A percentile compares a stretch with the other conserved stretches of the same genome.
phyloP scores from a whole-genome alignment of 352 stramenopile species.

The Phytophthora ohioensis region DNA sequence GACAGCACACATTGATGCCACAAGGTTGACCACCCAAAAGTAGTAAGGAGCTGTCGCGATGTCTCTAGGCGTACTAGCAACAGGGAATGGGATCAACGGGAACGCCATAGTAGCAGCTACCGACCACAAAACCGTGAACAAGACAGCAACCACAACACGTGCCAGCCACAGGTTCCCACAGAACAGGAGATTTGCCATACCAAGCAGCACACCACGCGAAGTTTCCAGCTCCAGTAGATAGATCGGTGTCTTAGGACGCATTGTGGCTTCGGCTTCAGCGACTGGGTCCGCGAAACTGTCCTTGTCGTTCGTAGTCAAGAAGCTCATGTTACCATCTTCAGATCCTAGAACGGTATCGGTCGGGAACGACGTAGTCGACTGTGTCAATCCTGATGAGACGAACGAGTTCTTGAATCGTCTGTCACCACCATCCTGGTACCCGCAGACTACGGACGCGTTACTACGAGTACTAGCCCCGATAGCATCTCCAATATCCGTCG shows the following conservation, averaged over 20 bases:
- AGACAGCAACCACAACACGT: slow-evolving; percentile 25
- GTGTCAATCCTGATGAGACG: slow-evolving; percentile 40
- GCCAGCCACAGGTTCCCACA: slow-evolving; percentile 38
- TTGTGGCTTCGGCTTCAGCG: slow-evolving; percentile 22
- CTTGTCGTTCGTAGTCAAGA: slow-evolving; percentile 41
- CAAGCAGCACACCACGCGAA: slow-evolving; percentile 32
- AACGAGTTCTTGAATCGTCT: slow-evolving; percentile 48
- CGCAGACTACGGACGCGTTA: slow-evolving; percentile 18
- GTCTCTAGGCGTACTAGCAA: slow-evolving; percentile 36
- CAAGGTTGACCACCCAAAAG: slow-evolving; percentile 49
- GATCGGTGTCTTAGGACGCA: slow-evolving; percentile 29
- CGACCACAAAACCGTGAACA: slow-evolving; percentile 45
- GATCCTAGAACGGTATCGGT: slow-evolving; percentile 31
- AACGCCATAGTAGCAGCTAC: slow-evolving; percentile 37
- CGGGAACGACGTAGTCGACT: slow-evolving; percentile 40
- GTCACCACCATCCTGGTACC: slow-evolving; percentile 34
- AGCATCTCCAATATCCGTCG: slow-evolving; percentile 8
- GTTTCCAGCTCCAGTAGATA: slow-evolving; percentile 41
- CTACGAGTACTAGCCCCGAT: slow-evolving; percentile 25
- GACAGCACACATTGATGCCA: slow-evolving; percentile 42
- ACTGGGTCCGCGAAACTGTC: slow-evolving; percentile 49
- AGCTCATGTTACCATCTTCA: slow-evolving; percentile 30
- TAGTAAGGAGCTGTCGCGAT: slow-evolving; percentile 46
- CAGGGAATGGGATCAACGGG: slow-evolving; percentile 39
- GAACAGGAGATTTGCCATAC: slow-evolving; percentile 41